These are phyloP conservation scores for Candida sakaeoensis DNA, from an alignment of 805 yeast species.

Conservation along the genomic window DNA sequence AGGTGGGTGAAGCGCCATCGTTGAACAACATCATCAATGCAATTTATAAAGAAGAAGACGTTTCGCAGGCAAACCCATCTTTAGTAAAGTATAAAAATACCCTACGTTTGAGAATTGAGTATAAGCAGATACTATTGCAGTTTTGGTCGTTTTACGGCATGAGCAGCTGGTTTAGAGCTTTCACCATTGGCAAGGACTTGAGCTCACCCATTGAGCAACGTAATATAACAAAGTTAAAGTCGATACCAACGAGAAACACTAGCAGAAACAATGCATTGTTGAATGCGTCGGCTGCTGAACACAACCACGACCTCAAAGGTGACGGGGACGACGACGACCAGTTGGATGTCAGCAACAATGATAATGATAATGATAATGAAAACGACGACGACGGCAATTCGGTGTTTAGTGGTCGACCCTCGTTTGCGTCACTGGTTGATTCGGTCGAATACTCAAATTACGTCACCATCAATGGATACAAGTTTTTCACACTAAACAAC, in stretches of 20 bases:
- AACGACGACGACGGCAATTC: constrained; percentile 5
- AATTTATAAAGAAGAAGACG: constrained; percentile 20
- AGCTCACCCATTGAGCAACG: constrained; percentile 27
- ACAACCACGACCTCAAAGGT: background rate
- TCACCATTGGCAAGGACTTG: constrained; percentile 34
- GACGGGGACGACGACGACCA: background rate
- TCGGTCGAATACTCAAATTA: constrained; percentile 6
- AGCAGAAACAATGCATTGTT: constrained; percentile 21
- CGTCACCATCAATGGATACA: constrained; percentile 5
- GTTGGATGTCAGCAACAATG: background rate
- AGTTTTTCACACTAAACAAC: constrained; percentile 13
- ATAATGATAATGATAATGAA: background rate
- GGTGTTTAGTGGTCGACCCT: constrained; percentile 9
- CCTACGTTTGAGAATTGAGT: constrained; percentile 36
- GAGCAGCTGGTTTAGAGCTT: constrained; percentile 35
- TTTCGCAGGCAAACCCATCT: constrained; percentile 11
- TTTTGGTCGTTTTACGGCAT: constrained; percentile 40
- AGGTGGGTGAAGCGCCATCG: constrained; percentile 36
- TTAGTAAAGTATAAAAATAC: constrained; percentile 30
- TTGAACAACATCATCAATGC: constrained; percentile 21
- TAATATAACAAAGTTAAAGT: constrained; percentile 20
- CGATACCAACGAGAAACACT: constrained; percentile 20
- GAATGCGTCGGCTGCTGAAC: constrained; percentile 19
- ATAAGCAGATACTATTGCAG: constrained; percentile 34
- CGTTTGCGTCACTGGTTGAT: background rate